phyloP scores from a whole-genome alignment of 2,329 filamentous ascomycete species.

The Emericellopsis cladophorae region DNA sequence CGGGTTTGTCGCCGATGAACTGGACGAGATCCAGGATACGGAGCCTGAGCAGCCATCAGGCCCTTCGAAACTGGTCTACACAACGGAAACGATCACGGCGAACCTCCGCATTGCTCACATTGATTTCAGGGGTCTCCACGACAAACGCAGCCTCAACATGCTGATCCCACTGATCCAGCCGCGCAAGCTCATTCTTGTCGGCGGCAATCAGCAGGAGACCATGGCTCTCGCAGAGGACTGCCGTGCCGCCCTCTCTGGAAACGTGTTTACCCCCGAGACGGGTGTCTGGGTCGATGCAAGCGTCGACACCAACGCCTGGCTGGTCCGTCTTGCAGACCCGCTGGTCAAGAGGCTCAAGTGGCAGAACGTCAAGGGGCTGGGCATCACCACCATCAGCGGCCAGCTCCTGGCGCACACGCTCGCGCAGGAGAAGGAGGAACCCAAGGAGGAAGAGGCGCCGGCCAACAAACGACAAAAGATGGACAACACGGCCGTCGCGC shows the following conservation, averaged over 20 bases:
- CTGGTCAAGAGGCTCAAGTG: slow-evolving; percentile 82
- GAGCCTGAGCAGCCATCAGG: slow-evolving; percentile 39
- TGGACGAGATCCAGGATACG: slow-evolving; percentile 45
- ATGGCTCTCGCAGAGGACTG: slow-evolving; percentile 67
- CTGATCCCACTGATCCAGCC: slow-evolving; percentile 88
- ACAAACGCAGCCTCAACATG: slow-evolving; percentile 89
- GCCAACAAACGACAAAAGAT: slow-evolving; percentile 31
- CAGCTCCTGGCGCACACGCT: slow-evolving; percentile 32
- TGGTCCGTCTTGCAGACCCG: slow-evolving; percentile 74
- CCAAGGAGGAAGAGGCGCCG: slow-evolving; percentile 8
- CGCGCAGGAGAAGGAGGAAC: slow-evolving; percentile 7
- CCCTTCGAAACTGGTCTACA: slow-evolving; percentile 64
- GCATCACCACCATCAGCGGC: slow-evolving; percentile 87
- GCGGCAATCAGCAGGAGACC: slow-evolving; percentile 70
- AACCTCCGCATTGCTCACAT: slow-evolving; percentile 74
- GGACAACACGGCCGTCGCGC: slow-evolving; percentile 3
- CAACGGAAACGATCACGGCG: slow-evolving; percentile 49
- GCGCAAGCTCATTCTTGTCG: slow-evolving; percentile 86
- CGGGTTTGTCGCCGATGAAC: slow-evolving; percentile 36
- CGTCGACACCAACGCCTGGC: slow-evolving; percentile 96
- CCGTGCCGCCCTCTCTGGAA: slow-evolving; percentile 49
- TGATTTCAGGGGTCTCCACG: slow-evolving; percentile 85
- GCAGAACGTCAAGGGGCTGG: slow-evolving; percentile 84
- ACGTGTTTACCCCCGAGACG: slow-evolving; percentile 73
- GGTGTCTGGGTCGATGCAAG: slow-evolving; percentile 73